These are phyloP conservation scores for Fusarium sp. DNA, from an alignment of 2,329 filamentous ascomycete genomes.

Conservation along the genomic window DNA sequence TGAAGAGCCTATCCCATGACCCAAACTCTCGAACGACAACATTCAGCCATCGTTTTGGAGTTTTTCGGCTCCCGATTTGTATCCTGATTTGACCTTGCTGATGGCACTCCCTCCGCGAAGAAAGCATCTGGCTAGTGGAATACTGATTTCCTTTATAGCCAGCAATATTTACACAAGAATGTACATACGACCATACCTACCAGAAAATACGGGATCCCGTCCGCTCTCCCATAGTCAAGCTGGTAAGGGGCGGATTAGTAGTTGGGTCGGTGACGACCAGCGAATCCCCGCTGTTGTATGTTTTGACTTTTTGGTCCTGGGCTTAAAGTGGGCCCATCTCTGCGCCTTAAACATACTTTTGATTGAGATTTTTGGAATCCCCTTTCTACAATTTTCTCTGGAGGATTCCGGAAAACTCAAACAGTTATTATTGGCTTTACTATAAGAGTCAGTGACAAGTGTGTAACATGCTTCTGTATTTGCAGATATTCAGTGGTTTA, in stretches of 20 bases:
- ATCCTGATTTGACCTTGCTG: background rate
- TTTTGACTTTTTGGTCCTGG: background rate
- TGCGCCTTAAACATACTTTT: background rate
- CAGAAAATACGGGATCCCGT: background rate
- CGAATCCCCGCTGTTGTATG: background rate
- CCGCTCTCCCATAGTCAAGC: background rate
- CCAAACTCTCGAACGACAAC: accelerated
- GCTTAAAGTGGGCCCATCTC: background rate
- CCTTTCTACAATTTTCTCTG: background rate
- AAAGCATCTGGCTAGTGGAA: background rate
- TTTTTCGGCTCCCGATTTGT: background rate
- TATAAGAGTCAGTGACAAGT: too few species aligned
- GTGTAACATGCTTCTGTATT: too few species aligned
- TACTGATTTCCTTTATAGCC: accelerated
- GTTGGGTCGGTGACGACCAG: background rate
- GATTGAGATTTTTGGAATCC: background rate
- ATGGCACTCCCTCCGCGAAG: background rate
- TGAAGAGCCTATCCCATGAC: background rate
- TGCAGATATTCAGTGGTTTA: background rate
- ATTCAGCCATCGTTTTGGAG: background rate
- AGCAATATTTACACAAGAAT: accelerated
- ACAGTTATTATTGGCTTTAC: too few species aligned
- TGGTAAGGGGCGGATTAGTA: background rate
- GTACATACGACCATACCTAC: background rate
- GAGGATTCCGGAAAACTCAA: too few species aligned